These are phyloP conservation scores for Blastomyces emzantsi DNA, from an alignment of 2,329 filamentous ascomycete genomes.

Conservation along the genomic window DNA sequence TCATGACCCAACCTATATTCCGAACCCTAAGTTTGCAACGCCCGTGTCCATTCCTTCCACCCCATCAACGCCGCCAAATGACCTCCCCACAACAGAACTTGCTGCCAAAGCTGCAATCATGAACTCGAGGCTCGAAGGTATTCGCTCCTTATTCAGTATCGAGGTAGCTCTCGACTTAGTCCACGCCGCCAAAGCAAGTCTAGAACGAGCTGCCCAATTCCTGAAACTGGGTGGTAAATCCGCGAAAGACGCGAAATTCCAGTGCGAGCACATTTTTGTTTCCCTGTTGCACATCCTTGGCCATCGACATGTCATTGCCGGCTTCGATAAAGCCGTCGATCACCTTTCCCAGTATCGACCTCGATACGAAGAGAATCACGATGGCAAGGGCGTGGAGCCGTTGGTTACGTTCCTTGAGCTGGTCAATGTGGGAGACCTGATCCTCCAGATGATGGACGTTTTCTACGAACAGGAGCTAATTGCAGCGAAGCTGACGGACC, in stretches of 20 bases:
- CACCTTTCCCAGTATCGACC: slow-evolving; percentile 90
- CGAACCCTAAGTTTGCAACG: slow-evolving; percentile 32
- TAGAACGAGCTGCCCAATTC: slow-evolving; percentile 79
- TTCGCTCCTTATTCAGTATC: slow-evolving; percentile 90
- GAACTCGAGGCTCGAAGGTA: slow-evolving; percentile 88
- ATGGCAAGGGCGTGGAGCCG: slow-evolving; percentile 68
- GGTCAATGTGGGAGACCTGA: slow-evolving; percentile 95
- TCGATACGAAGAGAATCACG: slow-evolving; percentile 56
- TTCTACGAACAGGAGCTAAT: slow-evolving; percentile 96
- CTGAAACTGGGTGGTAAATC: slow-evolving; percentile 69
- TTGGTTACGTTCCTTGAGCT: slow-evolving; percentile 93
- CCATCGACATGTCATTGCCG: slow-evolving; percentile 76
- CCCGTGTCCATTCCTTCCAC: slow-evolving; percentile 21
- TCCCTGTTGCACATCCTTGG: slow-evolving; percentile 75
- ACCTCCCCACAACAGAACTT: slow-evolving; percentile 80
- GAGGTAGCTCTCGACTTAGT: slow-evolving; percentile 87
- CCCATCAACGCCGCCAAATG: slow-evolving; percentile 26
- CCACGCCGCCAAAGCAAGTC: slow-evolving; percentile 75
- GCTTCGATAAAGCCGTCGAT: slow-evolving; percentile 84
- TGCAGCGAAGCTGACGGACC: slow-evolving; percentile 70
- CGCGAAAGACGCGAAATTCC: slow-evolving; percentile 73
- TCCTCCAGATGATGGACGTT: slow-evolving; percentile 97
- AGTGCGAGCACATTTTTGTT: slow-evolving; percentile 86
- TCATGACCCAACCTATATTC: slow-evolving; percentile 16
- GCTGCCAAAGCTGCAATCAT: slow-evolving; percentile 97